Conservation (phyloP, 257 asterid genomes). For the Penstemon barbatus region DNA sequence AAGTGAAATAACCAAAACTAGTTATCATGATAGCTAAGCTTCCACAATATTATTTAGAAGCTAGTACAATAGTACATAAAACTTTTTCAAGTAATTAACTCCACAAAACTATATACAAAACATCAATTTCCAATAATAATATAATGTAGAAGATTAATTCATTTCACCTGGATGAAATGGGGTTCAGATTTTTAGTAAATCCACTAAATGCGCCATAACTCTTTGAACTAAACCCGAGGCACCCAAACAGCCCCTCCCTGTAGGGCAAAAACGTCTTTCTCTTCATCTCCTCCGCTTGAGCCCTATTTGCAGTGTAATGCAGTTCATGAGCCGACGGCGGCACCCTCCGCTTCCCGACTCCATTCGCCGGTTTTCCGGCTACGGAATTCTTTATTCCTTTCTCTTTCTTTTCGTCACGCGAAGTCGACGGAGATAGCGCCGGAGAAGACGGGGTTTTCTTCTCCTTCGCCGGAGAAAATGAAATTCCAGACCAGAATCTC, state of each 20-base stretch:
- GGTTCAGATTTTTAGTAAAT: constrained; percentile 75
- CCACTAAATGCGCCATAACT: constrained; percentile 90
- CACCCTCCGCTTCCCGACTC: constrained; percentile 44
- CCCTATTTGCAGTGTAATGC: constrained; percentile 83
- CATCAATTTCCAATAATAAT: background rate
- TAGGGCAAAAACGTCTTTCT: constrained; percentile 92
- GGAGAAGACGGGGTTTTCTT: constrained; percentile 22
- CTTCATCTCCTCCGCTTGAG: constrained; percentile 99
- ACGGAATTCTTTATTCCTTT: constrained; percentile 28
- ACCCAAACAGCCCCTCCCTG: constrained; percentile 82
- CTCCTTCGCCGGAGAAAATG: constrained; percentile 49
- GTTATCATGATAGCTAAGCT: no score
- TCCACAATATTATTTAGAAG: no score
- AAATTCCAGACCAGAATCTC: constrained; percentile 55
- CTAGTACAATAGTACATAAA: no score
- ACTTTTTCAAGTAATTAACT: no score
- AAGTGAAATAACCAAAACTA: no score
- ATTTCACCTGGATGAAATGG: constrained; percentile 75
- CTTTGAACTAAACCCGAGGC: constrained; percentile 91
- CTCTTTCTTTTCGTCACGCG: constrained; percentile 45
- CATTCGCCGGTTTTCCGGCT: constrained; percentile 47
- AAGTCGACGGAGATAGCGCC: constrained; percentile 48
- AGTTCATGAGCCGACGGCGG: constrained; percentile 84
- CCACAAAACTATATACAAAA: no score
- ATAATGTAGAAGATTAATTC: no score